Conservation (phyloP, 306 rosid species). For the Cyamopsis tetragonoloba region DNA sequence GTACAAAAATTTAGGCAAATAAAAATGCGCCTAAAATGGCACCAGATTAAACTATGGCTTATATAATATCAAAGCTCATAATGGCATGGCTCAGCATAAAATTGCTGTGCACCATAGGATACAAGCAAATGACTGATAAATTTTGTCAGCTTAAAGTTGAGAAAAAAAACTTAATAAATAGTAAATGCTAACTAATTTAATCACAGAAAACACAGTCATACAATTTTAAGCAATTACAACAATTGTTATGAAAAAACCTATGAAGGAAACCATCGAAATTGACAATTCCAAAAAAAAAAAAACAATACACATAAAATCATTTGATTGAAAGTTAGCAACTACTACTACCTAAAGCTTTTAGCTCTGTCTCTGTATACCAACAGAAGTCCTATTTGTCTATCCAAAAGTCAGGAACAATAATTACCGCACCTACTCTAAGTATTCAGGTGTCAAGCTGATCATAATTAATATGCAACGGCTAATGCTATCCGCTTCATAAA, state of each 20-base stretch:
- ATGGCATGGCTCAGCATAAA: not conserved
- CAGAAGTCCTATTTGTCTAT: not conserved
- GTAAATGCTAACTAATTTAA: not conserved
- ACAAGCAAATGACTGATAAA: not conserved
- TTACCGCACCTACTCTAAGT: not conserved
- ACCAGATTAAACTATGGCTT: not conserved
- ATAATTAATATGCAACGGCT: not conserved
- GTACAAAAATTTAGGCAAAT: not conserved
- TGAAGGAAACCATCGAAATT: not conserved
- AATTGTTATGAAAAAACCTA: not conserved
- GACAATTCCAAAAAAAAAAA: not conserved
- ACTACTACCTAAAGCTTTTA: not conserved
- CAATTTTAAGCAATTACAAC: not conserved
- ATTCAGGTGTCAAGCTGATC: not conserved
- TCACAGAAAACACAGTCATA: constrained; percentile 2
- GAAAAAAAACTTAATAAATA: not conserved
- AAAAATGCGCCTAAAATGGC: not conserved
- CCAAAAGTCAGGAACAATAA: constrained; percentile 10
- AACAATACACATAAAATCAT: not conserved
- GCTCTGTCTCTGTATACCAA: too few species aligned
- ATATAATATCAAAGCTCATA: not conserved
- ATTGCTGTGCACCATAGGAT: not conserved
- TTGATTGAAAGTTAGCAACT: not conserved
- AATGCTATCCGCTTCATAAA: not conserved
- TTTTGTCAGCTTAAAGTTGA: not conserved